phyloP scores from a whole-genome alignment of 2,329 filamentous ascomycete genomes.

The Ampelomyces quisqualis region DNA sequence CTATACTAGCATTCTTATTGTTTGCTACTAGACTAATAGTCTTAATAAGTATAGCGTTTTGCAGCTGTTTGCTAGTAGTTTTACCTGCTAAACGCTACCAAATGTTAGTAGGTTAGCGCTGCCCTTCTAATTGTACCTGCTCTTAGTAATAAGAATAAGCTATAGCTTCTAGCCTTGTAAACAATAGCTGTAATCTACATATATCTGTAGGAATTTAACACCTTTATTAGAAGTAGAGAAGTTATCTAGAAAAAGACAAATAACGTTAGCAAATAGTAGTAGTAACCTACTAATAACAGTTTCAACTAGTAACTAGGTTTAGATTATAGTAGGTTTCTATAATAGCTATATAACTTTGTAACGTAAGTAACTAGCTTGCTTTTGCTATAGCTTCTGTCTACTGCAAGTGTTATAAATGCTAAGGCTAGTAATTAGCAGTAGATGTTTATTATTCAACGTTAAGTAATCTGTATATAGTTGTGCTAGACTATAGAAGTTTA shows the following conservation, averaged over 20 bases:
- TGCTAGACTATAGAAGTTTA: slow-evolving; percentile 6
- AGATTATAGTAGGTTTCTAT: background rate
- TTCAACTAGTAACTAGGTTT: slow-evolving; percentile 3
- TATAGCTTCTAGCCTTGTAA: slow-evolving; percentile 3
- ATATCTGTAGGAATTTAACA: slow-evolving; percentile 8
- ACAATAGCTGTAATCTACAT: background rate
- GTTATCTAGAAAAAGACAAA: slow-evolving; percentile 17
- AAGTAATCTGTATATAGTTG: slow-evolving; percentile 3
- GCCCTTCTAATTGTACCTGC: slow-evolving; percentile 1
- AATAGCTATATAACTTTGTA: slow-evolving; percentile 9
- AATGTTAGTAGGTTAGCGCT: background rate
- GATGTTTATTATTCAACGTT: slow-evolving; percentile 5
- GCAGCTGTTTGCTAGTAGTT: background rate
- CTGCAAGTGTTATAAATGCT: slow-evolving; percentile 6
- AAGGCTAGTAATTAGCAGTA: slow-evolving; percentile 9
- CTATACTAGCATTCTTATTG: too few species aligned
- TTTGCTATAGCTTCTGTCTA: slow-evolving; percentile 1
- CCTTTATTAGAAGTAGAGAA: slow-evolving; percentile 9
- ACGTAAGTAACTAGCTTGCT: background rate
- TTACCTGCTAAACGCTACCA: slow-evolving; percentile 1
- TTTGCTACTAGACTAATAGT: too few species aligned
- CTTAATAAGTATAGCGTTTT: too few species aligned
- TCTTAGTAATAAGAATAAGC: slow-evolving; percentile 12
- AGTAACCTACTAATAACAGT: slow-evolving; percentile 11
- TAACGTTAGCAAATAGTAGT: slow-evolving; percentile 12